Evolutionary conservation across 1,284 basidiomycete species (phyloP), one percentile per base, ranked within the genome.

Genomic region (Boletus mariae): DNA sequence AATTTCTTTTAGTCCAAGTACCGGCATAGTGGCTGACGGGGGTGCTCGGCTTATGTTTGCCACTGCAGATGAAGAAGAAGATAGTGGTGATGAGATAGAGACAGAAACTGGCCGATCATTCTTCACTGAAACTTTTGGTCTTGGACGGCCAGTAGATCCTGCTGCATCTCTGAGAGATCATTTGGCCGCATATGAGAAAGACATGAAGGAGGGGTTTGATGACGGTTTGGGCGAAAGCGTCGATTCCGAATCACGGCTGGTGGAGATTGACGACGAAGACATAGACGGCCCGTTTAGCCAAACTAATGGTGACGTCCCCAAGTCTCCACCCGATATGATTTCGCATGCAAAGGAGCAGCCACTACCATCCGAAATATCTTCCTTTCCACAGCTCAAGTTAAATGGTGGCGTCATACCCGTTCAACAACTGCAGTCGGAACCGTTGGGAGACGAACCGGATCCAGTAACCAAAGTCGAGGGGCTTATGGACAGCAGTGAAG

Each of bases 401-500:
- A 82, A 83, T 56, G 83, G 82, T 34, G 75, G 76, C 57, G 61
- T 70, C 28, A 66, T 67, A 20, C 73, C 76, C 10, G 74, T 74
- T 40, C 68, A 75, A 55, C 85, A 86, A 61, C 72, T 86, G 40
- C 71, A 74, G 45, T 75, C 78, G 10, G 67, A 74, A 47, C 83
- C 86, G 15, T 72, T 75, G 52, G 84, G 85, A 20, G 87, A 90
- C 59, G 78, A 74, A 49, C 75, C 79, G 37, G 75, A 78, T 57
- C 74, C 78, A 1, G 80, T 78, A 26, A 77, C 82, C 25, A 79
- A 80, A 65, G 80, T 74, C 25, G 90, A 92, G 67, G 87, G 86
- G n/a, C 73, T 90, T 51, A 74, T 86, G 72, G 85, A 90, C 67
- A 73, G 74, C 53, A 87, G 82, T 66, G 87, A 90, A 70, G 79